phyloP scores from a whole-genome alignment of 2,329 filamentous ascomycete genomes.

The Xylariaceae sp. region DNA sequence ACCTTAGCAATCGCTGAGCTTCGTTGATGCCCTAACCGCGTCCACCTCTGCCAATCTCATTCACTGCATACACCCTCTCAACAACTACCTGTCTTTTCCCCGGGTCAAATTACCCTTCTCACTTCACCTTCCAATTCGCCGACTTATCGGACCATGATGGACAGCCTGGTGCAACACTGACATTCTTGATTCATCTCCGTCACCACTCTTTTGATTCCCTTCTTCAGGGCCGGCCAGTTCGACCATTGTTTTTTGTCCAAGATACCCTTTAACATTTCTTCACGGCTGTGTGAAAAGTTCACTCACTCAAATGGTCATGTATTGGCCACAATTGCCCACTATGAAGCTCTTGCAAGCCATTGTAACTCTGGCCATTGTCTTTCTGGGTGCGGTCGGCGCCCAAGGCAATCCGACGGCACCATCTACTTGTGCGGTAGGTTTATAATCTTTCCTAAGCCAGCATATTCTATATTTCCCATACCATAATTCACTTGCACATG shows the following conservation, averaged over 20 bases:
- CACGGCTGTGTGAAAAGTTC: slow-evolving; percentile 12
- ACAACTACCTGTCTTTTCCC: too few species aligned
- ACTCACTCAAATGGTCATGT: slow-evolving; percentile 3
- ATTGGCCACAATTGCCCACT: neutral
- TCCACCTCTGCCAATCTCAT: neutral
- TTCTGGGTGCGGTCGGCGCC: slow-evolving; percentile 30
- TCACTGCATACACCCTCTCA: neutral
- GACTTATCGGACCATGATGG: slow-evolving; percentile 13
- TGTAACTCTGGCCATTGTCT: slow-evolving; percentile 19
- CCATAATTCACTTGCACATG: too few species aligned
- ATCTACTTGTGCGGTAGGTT: slow-evolving; percentile 36
- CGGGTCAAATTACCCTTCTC: neutral
- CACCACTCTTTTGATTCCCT: slow-evolving; percentile 23
- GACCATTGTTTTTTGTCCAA: slow-evolving; percentile 27
- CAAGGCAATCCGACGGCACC: slow-evolving; percentile 26
- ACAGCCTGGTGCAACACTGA: slow-evolving; percentile 15
- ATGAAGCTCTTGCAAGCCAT: slow-evolving; percentile 30
- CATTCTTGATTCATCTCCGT: slow-evolving; percentile 19
- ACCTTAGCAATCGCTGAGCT: neutral
- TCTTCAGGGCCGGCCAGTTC: slow-evolving; percentile 31
- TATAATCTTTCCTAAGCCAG: neutral
- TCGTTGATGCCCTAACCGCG: slow-evolving; percentile 1
- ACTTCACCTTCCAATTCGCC: neutral
- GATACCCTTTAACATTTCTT: slow-evolving; percentile 35
- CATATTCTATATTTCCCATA: neutral